Percentiles rank a stretch among this genome's conserved stretches.
phyloP scores from a whole-genome alignment of 1,284 basidiomycete species.

The Rhodotorula sp. region DNA sequence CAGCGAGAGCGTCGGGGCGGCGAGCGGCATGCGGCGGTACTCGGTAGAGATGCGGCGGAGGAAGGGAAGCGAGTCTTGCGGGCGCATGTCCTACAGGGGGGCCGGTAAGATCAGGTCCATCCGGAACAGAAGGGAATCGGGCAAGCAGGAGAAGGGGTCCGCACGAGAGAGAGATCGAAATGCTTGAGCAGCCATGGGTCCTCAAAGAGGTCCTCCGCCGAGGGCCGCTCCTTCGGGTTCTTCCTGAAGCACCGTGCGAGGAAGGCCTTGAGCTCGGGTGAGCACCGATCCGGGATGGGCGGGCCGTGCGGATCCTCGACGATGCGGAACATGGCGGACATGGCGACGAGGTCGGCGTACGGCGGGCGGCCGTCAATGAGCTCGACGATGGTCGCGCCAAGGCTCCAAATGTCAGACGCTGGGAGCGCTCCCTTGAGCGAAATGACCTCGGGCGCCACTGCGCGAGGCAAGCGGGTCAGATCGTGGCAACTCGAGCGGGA shows the following conservation, averaged over 20 bases:
- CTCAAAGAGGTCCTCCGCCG: constrained; percentile 78
- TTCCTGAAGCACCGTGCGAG: constrained; percentile 83
- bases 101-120: not conserved
- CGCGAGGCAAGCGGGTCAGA: not conserved
- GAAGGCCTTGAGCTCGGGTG: constrained; percentile 73
- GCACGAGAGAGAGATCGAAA: constrained; percentile 72
- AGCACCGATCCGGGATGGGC: constrained; percentile 76
- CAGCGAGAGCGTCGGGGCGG: constrained; percentile 15
- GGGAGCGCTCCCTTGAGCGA: constrained; percentile 64
- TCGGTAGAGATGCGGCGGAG: constrained; percentile 84
- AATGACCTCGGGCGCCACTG: constrained; percentile 89
- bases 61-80: constrained; percentile 92
- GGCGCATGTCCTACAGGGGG: constrained; percentile 66
- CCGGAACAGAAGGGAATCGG: constrained; percentile 64
- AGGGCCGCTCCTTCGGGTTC: constrained; percentile 75
- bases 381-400: constrained; percentile 91
- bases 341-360: constrained; percentile 65
- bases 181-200: constrained; percentile 85
- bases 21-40: constrained; percentile 61
- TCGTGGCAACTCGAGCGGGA: not conserved
- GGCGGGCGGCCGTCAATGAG: constrained; percentile 88
- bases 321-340: constrained; percentile 77
- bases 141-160: constrained; percentile 76
- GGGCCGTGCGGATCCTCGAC: constrained; percentile 82
- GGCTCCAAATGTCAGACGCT: constrained; percentile 77